Evolutionary conservation across 306 rosid species (phyloP), one percentile per base, ranked within the genome.

Genomic region (Senna tora): DNA sequence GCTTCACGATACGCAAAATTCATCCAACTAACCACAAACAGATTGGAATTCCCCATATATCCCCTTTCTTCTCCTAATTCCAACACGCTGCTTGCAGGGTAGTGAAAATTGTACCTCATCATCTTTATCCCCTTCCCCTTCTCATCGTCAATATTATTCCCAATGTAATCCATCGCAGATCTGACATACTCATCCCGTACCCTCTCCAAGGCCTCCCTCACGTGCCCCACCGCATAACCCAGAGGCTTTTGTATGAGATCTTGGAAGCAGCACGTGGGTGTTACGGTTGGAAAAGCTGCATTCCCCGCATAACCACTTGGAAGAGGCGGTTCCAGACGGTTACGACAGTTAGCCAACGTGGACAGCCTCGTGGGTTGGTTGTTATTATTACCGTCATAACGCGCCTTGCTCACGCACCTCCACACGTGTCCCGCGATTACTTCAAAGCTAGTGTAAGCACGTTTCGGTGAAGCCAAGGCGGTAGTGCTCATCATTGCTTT

Each of bases 11-110:
- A 59, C 0, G 81, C 42, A 33, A 84, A 80, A 56, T 84, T 80
- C 76, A 84, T 80, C 88, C 84, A 83, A 22, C 87, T 79, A 0
- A 73, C 68, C 25, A 76, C 71, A 51, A 73, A 68, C 45, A 83
- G 28, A 19, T 83, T 79, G 0, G 84, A 68, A 9, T 79, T 83
- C 20, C 82, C 82, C 7, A 21, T 55, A n/a, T 0, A 68, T 1
- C 30, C 30, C 2, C n/a, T n/a, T n/a, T 25, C 1, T 0, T 33
- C 15, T 19, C 69, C 80, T 10, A n/a, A n/a, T n/a, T 60, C 0
- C 25, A 11, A 8, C 5, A 74, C 77, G 25, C 64, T 47, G 13
- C 14, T 10, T 0, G 53, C 43, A 8, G 86, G 75, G 13, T 59
- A 68, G 39, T 65, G 69, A 47, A 70, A 43, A 42, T 71, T 82